Evolutionary conservation across 83 land plant species (phyloP).

Genomic region (Picea abies): DNA sequence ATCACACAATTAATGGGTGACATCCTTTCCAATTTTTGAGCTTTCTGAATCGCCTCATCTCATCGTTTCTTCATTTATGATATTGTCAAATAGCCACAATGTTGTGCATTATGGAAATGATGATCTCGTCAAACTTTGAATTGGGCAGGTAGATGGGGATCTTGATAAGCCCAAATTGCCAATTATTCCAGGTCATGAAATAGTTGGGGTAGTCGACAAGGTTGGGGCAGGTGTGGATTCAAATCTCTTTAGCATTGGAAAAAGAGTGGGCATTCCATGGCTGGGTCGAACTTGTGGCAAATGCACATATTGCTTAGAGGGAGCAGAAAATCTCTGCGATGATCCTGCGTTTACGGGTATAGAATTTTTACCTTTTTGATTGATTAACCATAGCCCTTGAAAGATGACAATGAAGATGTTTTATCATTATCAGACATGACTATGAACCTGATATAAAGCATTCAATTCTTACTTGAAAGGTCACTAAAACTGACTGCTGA

Average conservation of each 20-base stretch:
- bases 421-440: not conserved
- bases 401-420: not conserved
- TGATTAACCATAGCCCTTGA: not conserved
- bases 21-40: too few species aligned
- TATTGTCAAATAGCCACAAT: not conserved
- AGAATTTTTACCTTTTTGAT: not conserved
- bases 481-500: not conserved
- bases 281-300: constrained; percentile 28
- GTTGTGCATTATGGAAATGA: not conserved
- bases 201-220: constrained; percentile 22
- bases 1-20: too few species aligned
- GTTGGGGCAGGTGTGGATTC: constrained; percentile 20
- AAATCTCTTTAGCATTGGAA: constrained; percentile 15
- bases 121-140: constrained; percentile 10
- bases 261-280: constrained; percentile 31
- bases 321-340: constrained; percentile 24
- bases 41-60: too few species aligned
- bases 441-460: too few species aligned
- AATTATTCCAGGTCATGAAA: constrained; percentile 27
- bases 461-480: not conserved
- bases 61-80: not conserved
- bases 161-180: constrained; percentile 31
- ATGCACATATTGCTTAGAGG: constrained; percentile 27
- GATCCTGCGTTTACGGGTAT: constrained; percentile 25
- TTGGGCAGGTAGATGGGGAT: constrained; percentile 26